These are phyloP conservation scores for Camellia japonica DNA, from an alignment of 148 eudicot genomes.

Conservation along the genomic window DNA sequence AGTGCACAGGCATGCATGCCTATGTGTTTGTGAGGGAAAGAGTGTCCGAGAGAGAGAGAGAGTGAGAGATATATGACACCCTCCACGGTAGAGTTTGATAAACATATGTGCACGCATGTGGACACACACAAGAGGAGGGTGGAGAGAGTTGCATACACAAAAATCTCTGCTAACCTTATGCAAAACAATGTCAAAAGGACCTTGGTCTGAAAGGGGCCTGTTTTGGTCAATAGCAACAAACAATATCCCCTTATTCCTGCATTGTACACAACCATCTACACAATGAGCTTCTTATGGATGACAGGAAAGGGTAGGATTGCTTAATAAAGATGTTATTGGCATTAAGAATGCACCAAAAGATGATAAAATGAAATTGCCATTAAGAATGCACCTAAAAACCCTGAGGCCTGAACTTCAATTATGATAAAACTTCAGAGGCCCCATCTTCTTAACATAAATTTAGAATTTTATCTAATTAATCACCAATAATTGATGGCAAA, in stretches of 20 bases:
- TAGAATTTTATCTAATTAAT: no score
- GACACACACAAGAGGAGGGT: background rate
- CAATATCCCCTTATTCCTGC: slow-evolving; percentile 83
- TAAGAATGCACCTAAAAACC: no score
- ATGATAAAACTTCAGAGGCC: no score
- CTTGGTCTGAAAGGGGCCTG: slow-evolving; percentile 85
- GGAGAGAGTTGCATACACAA: background rate
- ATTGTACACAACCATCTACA: slow-evolving; percentile 9
- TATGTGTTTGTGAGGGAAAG: no score
- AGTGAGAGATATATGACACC: no score
- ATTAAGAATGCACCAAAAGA: slow-evolving; percentile 10
- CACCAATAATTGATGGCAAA: background rate
- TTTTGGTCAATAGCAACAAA: slow-evolving; percentile 84
- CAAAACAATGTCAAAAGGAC: slow-evolving; percentile 88
- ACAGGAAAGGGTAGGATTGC: background rate
- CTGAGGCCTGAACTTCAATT: no score
- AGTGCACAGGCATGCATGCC: no score
- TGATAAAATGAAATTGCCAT: no score
- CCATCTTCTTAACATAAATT: no score
- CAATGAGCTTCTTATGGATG: slow-evolving; percentile 3
- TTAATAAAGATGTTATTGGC: background rate
- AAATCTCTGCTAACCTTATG: slow-evolving; percentile 68
- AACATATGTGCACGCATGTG: no score
- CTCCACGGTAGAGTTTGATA: no score
- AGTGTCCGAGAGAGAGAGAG: no score